These are phyloP conservation scores for Cronartium ribicola DNA, from an alignment of 1,284 basidiomycete species.

Conservation along the genomic window DNA sequence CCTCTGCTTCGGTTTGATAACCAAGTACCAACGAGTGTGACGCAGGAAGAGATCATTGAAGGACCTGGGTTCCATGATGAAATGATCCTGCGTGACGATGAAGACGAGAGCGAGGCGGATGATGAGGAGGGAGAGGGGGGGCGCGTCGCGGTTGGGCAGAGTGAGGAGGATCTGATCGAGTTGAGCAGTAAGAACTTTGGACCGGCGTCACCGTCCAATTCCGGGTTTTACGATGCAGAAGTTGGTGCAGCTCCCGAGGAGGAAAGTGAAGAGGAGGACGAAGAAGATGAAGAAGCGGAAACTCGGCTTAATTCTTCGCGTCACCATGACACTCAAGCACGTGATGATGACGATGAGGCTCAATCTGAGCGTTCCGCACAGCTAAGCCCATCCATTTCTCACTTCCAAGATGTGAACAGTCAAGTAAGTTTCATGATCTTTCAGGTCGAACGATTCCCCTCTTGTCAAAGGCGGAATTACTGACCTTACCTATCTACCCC, in stretches of 20 bases:
- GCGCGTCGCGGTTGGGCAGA: background rate
- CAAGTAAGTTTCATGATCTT: background rate
- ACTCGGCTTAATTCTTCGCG: background rate
- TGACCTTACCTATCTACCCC: background rate
- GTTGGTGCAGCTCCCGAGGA: background rate
- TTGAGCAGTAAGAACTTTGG: background rate
- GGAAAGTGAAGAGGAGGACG: background rate
- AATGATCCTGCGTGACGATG: background rate
- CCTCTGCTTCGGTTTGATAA: constrained; percentile 1
- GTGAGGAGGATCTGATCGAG: constrained; percentile 8
- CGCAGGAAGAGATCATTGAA: background rate
- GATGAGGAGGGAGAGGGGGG: background rate
- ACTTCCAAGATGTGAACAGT: background rate
- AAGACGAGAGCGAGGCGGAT: background rate
- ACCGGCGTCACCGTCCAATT: background rate
- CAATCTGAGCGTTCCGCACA: constrained; percentile 22
- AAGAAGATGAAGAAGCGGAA: constrained; percentile 9
- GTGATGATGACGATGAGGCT: constrained; percentile 12
- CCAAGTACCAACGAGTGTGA: background rate
- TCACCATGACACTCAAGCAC: background rate
- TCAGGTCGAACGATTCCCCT: background rate
- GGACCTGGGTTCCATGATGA: background rate
- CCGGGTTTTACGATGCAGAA: background rate
- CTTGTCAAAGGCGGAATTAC: background rate
- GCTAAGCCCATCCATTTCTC: background rate